Conservation (phyloP, 805 yeast species). For the Candida patagonica region DNA sequence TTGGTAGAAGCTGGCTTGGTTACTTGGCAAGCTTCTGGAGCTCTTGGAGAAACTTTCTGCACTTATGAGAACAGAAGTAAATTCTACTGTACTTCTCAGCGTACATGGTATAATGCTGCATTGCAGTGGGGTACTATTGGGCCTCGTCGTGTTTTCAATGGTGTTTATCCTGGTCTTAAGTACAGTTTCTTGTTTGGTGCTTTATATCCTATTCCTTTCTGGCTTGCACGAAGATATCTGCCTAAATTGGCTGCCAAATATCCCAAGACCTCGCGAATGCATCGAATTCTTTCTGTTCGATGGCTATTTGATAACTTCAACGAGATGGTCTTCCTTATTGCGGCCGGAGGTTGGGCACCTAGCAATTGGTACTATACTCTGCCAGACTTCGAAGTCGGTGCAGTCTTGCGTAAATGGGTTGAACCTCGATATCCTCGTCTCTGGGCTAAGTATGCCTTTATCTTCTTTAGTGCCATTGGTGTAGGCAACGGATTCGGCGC, state of each 20-base stretch:
- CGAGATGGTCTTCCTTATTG: conserved; percentile 38
- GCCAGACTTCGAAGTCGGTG: conserved; percentile 34
- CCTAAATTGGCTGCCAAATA: background rate
- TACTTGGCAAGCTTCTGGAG: too few species aligned
- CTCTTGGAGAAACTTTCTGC: too few species aligned
- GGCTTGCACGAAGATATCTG: background rate
- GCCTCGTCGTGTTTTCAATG: conserved; percentile 37
- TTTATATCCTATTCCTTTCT: conserved; percentile 9
- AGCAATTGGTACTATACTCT: conserved; percentile 35
- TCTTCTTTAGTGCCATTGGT: conserved; percentile 38
- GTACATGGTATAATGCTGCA: conserved; percentile 43
- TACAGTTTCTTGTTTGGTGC: conserved; percentile 45
- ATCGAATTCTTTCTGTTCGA: too few species aligned
- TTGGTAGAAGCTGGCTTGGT: too few species aligned
- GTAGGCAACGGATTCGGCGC: conserved; percentile 45
- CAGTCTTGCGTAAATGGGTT: conserved; percentile 36
- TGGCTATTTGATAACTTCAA: too few species aligned
- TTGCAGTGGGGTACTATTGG: conserved; percentile 38
- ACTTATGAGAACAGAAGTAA: conserved; percentile 18
- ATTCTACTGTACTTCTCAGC: conserved; percentile 30
- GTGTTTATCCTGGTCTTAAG: conserved; percentile 45
- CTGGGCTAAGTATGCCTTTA: conserved; percentile 48
- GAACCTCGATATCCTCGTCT: conserved; percentile 35
- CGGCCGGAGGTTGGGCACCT: conserved; percentile 33
- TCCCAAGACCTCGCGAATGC: too few species aligned